phyloP scores from a whole-genome alignment of 2,329 filamentous ascomycete genomes.

The Neoarthrinium moseri region DNA sequence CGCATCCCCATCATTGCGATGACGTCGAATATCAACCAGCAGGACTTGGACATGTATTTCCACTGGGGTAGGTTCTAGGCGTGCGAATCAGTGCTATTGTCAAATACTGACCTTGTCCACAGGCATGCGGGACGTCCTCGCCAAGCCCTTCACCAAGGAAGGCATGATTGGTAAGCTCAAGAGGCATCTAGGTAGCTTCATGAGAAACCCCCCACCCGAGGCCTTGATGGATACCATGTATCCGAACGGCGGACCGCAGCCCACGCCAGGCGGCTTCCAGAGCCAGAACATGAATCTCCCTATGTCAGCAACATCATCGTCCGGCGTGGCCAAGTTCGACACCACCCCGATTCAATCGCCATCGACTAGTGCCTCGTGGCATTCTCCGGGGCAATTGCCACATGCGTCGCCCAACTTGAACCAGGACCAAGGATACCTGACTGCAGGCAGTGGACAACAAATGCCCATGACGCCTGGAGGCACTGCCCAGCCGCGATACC shows the following conservation, averaged over 20 bases:
- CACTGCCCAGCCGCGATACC: conserved; percentile 32
- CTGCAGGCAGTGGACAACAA: conserved; percentile 36
- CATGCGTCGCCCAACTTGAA: conserved; percentile 49
- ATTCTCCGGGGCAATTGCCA: conserved; percentile 51
- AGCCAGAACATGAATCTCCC: conserved; percentile 32
- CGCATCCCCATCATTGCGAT: conserved; percentile 91
- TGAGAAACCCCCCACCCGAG: conserved; percentile 61
- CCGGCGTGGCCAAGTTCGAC: conserved; percentile 47
- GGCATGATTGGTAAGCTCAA: conserved; percentile 83
- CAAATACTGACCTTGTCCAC: conserved; percentile 11
- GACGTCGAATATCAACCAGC: conserved; percentile 96
- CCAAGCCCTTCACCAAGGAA: conserved; percentile 92
- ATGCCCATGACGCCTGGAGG: conserved; percentile 38
- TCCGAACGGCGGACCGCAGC: conserved; percentile 28
- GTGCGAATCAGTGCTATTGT: background rate
- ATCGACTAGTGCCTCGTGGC: conserved; percentile 46
- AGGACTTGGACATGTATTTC: conserved; percentile 97
- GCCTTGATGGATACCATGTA: conserved; percentile 29
- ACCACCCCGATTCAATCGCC: conserved; percentile 57
- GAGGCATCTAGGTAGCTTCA: conserved; percentile 81
- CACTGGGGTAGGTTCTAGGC: conserved; percentile 71
- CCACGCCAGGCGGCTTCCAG: conserved; percentile 29
- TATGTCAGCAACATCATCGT: conserved; percentile 28
- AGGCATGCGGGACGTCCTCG: conserved; percentile 98
- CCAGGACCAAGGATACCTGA: conserved; percentile 42